Evolutionary conservation across 305 asterid species (phyloP).

Genomic region (Fraxinus greggii): DNA sequence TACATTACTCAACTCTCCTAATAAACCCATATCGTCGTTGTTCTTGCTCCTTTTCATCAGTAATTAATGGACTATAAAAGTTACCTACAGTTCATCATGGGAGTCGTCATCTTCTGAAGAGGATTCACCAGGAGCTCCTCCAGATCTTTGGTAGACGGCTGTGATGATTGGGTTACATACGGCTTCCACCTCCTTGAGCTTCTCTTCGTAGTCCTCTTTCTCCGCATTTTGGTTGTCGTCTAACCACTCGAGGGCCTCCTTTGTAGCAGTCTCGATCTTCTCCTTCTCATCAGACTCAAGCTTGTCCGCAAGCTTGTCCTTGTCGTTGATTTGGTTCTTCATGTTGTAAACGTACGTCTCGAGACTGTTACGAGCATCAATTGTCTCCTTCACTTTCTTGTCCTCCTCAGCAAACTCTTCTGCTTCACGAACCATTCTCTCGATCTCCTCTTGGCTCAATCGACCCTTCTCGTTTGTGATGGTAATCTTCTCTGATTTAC

Average conservation of each 20-base stretch:
- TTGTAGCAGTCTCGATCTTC: conserved; percentile 46
- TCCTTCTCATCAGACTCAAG: conserved; percentile 48
- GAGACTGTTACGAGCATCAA: background rate
- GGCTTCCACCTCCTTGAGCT: conserved; percentile 20
- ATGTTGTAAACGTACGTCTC: background rate
- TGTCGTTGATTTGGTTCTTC: background rate
- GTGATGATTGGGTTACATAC: conserved; percentile 53
- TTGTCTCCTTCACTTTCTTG: conserved; percentile 29
- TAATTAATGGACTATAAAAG: background rate
- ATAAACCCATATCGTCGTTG: background rate
- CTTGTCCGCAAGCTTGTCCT: background rate
- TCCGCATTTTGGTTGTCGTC: conserved; percentile 50
- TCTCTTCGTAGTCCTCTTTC: conserved; percentile 20
- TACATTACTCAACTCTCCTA: background rate
- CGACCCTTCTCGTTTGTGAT: conserved; percentile 57
- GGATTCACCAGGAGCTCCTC: conserved; percentile 37
- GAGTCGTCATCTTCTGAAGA: background rate
- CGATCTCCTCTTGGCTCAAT: conserved; percentile 51
- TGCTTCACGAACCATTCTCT: conserved; percentile 52
- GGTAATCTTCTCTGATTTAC: conserved; percentile 54
- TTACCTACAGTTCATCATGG: background rate
- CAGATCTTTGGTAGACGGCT: conserved; percentile 52
- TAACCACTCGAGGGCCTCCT: conserved; percentile 53
- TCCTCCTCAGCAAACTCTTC: conserved; percentile 58
- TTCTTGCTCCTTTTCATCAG: background rate